Conservation (phyloP, 345 rosid species). For the Linum trigynum region DNA sequence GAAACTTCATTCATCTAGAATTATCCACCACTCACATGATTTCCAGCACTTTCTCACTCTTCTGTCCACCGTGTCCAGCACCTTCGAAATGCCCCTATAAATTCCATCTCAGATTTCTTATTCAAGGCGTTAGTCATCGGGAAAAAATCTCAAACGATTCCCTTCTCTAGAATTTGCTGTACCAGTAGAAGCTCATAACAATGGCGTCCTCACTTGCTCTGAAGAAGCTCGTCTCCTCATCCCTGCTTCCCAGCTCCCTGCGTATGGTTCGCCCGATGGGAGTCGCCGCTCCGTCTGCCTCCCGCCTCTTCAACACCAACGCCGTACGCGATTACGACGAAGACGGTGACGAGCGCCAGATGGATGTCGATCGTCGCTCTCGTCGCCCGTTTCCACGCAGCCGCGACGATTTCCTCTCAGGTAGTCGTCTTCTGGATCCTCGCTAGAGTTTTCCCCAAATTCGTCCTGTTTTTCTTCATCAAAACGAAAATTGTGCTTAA, state of each 20-base stretch:
- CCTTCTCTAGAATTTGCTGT: neutral
- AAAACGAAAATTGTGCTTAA: neutral
- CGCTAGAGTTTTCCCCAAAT: neutral
- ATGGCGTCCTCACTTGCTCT: slow-evolving; percentile 38
- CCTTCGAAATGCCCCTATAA: neutral
- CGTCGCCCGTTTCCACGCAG: slow-evolving; percentile 27
- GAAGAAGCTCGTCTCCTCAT: slow-evolving; percentile 23
- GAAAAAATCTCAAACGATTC: neutral
- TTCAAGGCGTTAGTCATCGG: neutral
- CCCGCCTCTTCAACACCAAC: slow-evolving; percentile 37
- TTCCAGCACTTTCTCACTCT: neutral
- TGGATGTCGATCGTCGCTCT: slow-evolving; percentile 18
- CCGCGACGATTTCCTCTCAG: slow-evolving; percentile 34
- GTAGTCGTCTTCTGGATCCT: slow-evolving; percentile 20
- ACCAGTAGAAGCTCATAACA: neutral
- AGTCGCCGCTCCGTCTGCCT: slow-evolving; percentile 11
- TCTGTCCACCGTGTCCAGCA: neutral
- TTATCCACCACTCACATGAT: too few species aligned
- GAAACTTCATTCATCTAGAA: too few species aligned
- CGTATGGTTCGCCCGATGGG: slow-evolving; percentile 16
- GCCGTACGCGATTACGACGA: slow-evolving; percentile 17
- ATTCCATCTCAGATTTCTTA: neutral
- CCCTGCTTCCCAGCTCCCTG: slow-evolving; percentile 13
- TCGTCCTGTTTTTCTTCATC: too few species aligned
- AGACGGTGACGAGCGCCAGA: slow-evolving; percentile 15